Percentiles rank a stretch among this genome's conserved stretches.
phyloP scores from a whole-genome alignment of 345 rosid species.

The Dipteronia dyeriana region DNA sequence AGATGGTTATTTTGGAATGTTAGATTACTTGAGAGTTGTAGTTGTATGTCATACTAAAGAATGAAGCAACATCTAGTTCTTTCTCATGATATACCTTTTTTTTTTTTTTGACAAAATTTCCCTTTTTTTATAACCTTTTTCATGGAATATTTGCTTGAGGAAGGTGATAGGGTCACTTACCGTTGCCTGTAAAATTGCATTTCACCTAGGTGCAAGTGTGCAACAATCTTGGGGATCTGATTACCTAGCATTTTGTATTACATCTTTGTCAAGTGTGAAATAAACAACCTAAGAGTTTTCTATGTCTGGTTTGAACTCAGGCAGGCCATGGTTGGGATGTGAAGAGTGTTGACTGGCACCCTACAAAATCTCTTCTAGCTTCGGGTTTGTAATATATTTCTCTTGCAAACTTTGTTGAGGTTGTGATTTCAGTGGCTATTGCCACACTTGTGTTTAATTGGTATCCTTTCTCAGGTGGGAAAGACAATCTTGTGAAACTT shows the following conservation, averaged over 20 bases:
- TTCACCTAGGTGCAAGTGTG: not conserved
- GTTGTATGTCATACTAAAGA: not conserved
- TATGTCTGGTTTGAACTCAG: constrained; percentile 73
- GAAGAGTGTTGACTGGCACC: constrained; percentile 99
- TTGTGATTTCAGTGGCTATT: constrained; percentile 8
- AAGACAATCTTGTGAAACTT: constrained; percentile 96
- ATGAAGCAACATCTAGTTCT: not conserved
- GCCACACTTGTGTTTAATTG: constrained; percentile 11
- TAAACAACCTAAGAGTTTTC: constrained; percentile 53
- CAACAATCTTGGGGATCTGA: not conserved
- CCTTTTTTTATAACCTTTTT: not conserved
- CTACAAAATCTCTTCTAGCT: constrained; percentile 87
- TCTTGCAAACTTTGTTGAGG: constrained; percentile 7
- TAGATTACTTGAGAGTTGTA: not conserved
- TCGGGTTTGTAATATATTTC: constrained; percentile 59
- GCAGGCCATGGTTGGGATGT: constrained; percentile 99
- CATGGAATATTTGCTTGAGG: not conserved
- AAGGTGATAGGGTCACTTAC: not conserved
- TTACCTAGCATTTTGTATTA: constrained; percentile 2
- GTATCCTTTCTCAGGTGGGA: constrained; percentile 65
- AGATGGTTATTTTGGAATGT: not conserved
- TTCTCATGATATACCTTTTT: not conserved
- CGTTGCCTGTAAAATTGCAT: not conserved
- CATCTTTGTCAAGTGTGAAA: constrained; percentile 2
- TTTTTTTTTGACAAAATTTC: not conserved